These are phyloP conservation scores for Pyronema omphalodes DNA, from an alignment of 495 filamentous ascomycete species.

Conservation along the genomic window DNA sequence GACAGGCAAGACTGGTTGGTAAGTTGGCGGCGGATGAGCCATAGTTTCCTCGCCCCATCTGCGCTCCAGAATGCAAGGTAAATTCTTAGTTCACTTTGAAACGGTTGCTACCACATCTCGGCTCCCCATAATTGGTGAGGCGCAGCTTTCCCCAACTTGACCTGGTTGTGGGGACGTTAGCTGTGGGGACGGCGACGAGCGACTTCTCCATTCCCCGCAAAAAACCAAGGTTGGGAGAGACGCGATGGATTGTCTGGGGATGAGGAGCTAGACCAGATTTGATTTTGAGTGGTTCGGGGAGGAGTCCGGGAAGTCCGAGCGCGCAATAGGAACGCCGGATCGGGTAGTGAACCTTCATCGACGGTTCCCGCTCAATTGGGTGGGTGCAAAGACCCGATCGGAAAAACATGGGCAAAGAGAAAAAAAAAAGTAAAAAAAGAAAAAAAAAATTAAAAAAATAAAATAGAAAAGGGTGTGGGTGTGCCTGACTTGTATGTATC, in stretches of 20 bases:
- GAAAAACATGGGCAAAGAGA: background rate
- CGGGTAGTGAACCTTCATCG: background rate
- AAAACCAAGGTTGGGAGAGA: background rate
- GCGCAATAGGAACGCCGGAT: background rate
- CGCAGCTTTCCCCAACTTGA: conserved; percentile 17
- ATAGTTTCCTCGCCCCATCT: no score
- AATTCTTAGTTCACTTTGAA: no score
- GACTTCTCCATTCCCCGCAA: background rate
- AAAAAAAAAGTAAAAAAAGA: background rate
- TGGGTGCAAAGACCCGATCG: background rate
- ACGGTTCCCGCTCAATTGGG: background rate
- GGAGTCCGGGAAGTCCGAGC: background rate
- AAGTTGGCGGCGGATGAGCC: no score
- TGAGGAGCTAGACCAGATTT: background rate
- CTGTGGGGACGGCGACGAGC: conserved; percentile 3
- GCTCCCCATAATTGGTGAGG: background rate
- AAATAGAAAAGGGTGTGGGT: background rate
- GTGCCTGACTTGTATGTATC: background rate
- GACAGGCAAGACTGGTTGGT: no score
- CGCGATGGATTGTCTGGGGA: background rate
- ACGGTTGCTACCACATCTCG: background rate
- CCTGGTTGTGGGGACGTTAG: conserved; percentile 28
- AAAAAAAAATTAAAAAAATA: no score
- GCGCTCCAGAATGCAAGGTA: no score
- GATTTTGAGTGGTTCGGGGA: background rate